Percentiles rank a stretch among this genome's conserved stretches.
Conservation (phyloP, 2,329 filamentous ascomycete genomes). For the Claviceps spartinae region DNA sequence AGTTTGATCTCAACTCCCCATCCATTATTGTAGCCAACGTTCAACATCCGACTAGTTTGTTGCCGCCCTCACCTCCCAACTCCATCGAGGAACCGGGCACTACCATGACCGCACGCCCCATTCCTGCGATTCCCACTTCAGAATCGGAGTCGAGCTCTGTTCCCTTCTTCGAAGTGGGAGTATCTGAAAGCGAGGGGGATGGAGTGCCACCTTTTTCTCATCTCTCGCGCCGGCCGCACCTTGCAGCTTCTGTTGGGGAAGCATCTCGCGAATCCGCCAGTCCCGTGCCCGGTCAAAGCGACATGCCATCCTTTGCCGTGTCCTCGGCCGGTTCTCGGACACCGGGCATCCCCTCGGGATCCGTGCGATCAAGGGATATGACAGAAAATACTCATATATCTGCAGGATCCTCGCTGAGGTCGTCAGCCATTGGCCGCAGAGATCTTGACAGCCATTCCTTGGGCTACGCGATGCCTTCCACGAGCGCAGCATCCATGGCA, state of each 20-base stretch:
- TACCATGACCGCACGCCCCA: conserved; percentile 32
- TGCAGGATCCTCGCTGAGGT: conserved; percentile 37
- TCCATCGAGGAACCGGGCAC: conserved; percentile 59
- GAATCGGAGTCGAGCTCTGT: conserved; percentile 42
- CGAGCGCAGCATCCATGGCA: conserved; percentile 29
- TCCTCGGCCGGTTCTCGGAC: conserved; percentile 43
- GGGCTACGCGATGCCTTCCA: conserved; percentile 24
- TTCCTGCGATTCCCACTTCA: conserved; percentile 33
- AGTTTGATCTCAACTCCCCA: conserved; percentile 83
- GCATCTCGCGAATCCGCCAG: conserved; percentile 48
- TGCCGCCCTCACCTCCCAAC: conserved; percentile 71
- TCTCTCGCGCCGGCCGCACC: conserved; percentile 56
- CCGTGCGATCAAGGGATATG: conserved; percentile 38
- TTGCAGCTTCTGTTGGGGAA: conserved; percentile 44
- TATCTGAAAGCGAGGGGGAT: conserved; percentile 67
- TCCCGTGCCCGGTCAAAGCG: conserved; percentile 49
- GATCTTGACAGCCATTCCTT: conserved; percentile 42
- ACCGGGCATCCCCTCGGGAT: conserved; percentile 34
- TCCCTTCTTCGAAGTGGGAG: conserved; percentile 40
- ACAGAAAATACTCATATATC: conserved; percentile 58
- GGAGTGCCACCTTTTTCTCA: conserved; percentile 63
- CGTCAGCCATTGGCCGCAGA: conserved; percentile 18
- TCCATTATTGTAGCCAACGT: conserved; percentile 72
- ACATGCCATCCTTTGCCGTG: conserved; percentile 43
- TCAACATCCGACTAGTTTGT: conserved; percentile 66